phyloP scores from a whole-genome alignment of 345 rosid species.

The Bretschneidera sinensis region DNA sequence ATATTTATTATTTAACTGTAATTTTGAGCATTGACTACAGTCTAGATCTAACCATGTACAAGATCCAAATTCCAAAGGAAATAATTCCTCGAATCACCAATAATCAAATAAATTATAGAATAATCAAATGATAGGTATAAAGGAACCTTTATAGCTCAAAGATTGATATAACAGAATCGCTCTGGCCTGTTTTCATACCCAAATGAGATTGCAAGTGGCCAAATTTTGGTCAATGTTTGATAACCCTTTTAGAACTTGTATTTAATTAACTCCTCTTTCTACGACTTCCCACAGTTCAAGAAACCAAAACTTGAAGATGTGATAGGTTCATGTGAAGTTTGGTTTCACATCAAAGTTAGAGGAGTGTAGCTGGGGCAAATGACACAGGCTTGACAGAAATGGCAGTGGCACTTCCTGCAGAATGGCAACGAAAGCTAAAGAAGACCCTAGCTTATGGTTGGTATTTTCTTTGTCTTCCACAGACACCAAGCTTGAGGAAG shows the following conservation, averaged over 20 bases:
- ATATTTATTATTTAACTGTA: neutral
- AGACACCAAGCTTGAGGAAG: neutral
- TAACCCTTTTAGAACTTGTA: neutral
- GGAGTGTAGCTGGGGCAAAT: neutral
- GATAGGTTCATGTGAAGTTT: neutral
- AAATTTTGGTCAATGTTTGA: neutral
- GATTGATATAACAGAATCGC: too few relatives aligned
- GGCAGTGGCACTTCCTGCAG: too few relatives aligned
- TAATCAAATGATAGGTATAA: too few relatives aligned
- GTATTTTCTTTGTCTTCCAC: neutral
- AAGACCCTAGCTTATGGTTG: neutral
- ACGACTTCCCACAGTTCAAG: neutral
- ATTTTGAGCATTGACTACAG: neutral
- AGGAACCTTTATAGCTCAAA: neutral
- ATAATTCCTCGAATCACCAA: neutral
- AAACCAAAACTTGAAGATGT: neutral
- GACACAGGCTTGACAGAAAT: neutral
- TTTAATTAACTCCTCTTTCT: too few relatives aligned
- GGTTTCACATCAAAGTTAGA: neutral
- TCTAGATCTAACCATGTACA: neutral
- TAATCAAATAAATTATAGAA: too few relatives aligned
- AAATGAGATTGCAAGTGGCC: too few relatives aligned
- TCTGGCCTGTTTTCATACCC: neutral
- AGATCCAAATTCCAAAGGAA: neutral
- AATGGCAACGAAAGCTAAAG: neutral